These are phyloP conservation scores for Lathyrus sativus DNA, from an alignment of 306 rosid genomes.

Conservation along the genomic window DNA sequence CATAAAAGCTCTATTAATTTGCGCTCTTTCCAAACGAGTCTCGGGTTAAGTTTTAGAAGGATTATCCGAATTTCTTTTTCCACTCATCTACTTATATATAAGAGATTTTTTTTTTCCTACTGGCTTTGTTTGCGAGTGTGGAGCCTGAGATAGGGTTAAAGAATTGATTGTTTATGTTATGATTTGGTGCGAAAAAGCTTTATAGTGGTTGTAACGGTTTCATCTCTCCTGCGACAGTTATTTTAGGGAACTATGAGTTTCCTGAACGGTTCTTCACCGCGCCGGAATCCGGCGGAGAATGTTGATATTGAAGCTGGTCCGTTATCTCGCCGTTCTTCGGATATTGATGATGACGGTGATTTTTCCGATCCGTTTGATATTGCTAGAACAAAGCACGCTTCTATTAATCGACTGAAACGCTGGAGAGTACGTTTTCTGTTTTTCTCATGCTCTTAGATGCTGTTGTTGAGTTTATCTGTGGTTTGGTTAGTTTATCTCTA, in stretches of 20 bases:
- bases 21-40: neutral
- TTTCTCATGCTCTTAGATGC: neutral
- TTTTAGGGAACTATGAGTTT: constrained; percentile 48
- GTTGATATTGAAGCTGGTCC: constrained; percentile 68
- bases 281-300: constrained; percentile 14
- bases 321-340: constrained; percentile 37
- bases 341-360: constrained; percentile 48
- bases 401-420: constrained; percentile 78
- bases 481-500: neutral
- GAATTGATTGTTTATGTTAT: neutral
- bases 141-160: neutral
- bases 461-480: neutral
- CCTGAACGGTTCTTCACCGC: constrained; percentile 55
- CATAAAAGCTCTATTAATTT: neutral
- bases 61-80: neutral
- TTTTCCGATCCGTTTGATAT: constrained; percentile 60
- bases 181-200: constrained; percentile 7
- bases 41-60: neutral
- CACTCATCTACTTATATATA: neutral
- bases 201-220: constrained; percentile 52
- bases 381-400: constrained; percentile 74
- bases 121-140: neutral
- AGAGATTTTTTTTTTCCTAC: neutral
- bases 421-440: constrained; percentile 77
- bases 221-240: constrained; percentile 97